These are phyloP conservation scores for Salinomyces thailandicus DNA, from an alignment of 2,329 filamentous ascomycete species.

Conservation along the genomic window DNA sequence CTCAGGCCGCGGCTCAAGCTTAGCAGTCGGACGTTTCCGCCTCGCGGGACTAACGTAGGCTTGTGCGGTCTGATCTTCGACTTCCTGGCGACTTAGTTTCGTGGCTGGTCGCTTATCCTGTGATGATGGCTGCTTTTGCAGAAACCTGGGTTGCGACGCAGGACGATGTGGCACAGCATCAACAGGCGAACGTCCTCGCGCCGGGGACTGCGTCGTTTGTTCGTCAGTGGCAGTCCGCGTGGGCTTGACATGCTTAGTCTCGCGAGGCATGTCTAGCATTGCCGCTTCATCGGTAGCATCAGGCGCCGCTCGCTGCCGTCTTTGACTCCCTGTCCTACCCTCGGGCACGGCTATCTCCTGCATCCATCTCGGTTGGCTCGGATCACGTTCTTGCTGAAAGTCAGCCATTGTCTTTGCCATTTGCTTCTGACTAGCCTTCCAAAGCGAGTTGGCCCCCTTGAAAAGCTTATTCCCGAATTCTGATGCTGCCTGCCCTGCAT, in stretches of 20 bases:
- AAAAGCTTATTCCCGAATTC: slow-evolving; percentile 74
- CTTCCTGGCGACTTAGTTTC: slow-evolving; percentile 60
- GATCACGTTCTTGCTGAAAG: slow-evolving; percentile 62
- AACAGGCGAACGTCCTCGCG: slow-evolving; percentile 18
- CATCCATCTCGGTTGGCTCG: slow-evolving; percentile 92
- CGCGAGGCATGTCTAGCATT: slow-evolving; percentile 56
- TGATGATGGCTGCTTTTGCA: slow-evolving; percentile 30
- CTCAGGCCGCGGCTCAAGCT: slow-evolving; percentile 16
- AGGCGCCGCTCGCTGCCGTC: slow-evolving; percentile 17
- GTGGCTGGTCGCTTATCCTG: slow-evolving; percentile 30
- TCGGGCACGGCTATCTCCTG: slow-evolving; percentile 46
- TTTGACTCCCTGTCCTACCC: slow-evolving; percentile 17
- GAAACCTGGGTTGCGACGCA: slow-evolving; percentile 30
- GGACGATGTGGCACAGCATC: slow-evolving; percentile 28
- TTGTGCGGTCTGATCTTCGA: slow-evolving; percentile 71
- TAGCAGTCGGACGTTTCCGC: slow-evolving; percentile 57
- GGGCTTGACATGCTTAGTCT: slow-evolving; percentile 42
- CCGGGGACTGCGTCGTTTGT: slow-evolving; percentile 7
- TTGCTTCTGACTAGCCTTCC: slow-evolving; percentile 90
- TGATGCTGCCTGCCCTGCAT: slow-evolving; percentile 70
- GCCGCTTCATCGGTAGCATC: slow-evolving; percentile 50
- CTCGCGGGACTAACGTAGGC: slow-evolving; percentile 81
- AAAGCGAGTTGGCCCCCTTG: slow-evolving; percentile 88
- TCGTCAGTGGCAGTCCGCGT: slow-evolving; percentile 20
- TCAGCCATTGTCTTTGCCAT: slow-evolving; percentile 87